Evolutionary conservation across 2,329 filamentous ascomycete species (phyloP), one percentile per base, ranked within the genome.

Genomic region (Ceratocystiopsis sp.): DNA sequence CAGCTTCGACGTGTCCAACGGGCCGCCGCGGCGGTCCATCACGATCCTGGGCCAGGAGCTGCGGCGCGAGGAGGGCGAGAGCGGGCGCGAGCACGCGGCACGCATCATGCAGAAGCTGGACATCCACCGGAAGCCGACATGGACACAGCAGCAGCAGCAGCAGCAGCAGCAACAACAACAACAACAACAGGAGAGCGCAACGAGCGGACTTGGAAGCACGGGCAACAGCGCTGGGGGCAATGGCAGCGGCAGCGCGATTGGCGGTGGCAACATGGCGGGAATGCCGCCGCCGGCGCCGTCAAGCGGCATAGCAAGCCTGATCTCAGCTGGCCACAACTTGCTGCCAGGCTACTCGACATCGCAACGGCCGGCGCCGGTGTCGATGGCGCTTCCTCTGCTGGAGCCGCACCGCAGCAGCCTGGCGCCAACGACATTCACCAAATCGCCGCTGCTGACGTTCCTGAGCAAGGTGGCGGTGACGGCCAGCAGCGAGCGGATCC

Each of bases 101-200:
- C 77, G 87, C 47, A 85, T 96, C 49, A 95, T 95, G 58, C 84
- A 93, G 57, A 94, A 86, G 59, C 71, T 95, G 38, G 89, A 95
- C 59, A 68, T 94, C 45, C 84, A 93, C 58, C 78, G 89, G 50
- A 93, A 89, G 56, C 69, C 78, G 35, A 75, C 77, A 8, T 29
- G 25, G 25, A 11, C 25, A 2, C 25, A 29, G 25, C 25, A 29
- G 25, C 25, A 29, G 10, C 25, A 21, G 21, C 21, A 21, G 21
- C 21, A 21, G 21, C 21, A 21, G 21, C 21, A 21, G 21, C 21
- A 21, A 8, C 21, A n/a, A 2, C 25, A 29, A 8, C 25, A 29
- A 8, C 25, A 29, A 10, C 25, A 29, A 29, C 25, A 29, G 25
- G 25, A 29, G 2, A n/a, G 18, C 7, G 38, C 14, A n/a, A 40